Evolutionary conservation across 176 grass and related monocot species (phyloP), one percentile per base, ranked within the genome.

Genomic region (Aegilops bicornis): DNA sequence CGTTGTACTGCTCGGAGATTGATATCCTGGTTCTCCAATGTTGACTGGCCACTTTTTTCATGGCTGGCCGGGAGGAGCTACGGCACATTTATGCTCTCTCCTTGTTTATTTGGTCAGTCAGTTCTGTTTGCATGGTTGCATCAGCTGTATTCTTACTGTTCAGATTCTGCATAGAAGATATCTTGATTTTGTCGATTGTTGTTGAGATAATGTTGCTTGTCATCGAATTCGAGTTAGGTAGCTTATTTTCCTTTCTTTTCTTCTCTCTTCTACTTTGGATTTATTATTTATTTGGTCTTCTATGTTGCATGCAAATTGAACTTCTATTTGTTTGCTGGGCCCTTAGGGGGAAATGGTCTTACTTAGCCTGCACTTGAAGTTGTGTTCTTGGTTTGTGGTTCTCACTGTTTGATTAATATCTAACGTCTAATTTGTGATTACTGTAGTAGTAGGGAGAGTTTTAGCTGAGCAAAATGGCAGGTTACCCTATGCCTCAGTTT

Each of bases 381-480:
- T 48, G 13, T 75, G 25, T 29, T 75, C 23, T 75, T 75, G 39
- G 13, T 48, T 75, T 48, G 14, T 48, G 72, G 14, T 17, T 74
- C 6, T 74, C 45, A 40, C 72, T 29, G 7, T 75, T 75, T 47
- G 23, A 17, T 48, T 73, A 13, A 27, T 45, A 3, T 25, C 71
- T 50, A 14, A 17, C 10, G 11, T 27, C 72, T 31, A 25, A 19
- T 52, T 17, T 31, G 8, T 76, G 43, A 7, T 39, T 29, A 79
- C 13, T 27, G n/a, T 37, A 78, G 75, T 13, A 77, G 17, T 32
- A 22, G 29, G 1, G 33, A 27, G 23, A 62, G n/a, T 65, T 80
- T 80, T 13, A 40, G n/a, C 37, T 25, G 70, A 84, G 82, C 58
- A 84, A 84, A 84, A 63, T 76, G 82, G 82, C 82, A 76, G 82